Conservation (phyloP, 2,329 filamentous ascomycete genomes). For the Capronia coronata region DNA sequence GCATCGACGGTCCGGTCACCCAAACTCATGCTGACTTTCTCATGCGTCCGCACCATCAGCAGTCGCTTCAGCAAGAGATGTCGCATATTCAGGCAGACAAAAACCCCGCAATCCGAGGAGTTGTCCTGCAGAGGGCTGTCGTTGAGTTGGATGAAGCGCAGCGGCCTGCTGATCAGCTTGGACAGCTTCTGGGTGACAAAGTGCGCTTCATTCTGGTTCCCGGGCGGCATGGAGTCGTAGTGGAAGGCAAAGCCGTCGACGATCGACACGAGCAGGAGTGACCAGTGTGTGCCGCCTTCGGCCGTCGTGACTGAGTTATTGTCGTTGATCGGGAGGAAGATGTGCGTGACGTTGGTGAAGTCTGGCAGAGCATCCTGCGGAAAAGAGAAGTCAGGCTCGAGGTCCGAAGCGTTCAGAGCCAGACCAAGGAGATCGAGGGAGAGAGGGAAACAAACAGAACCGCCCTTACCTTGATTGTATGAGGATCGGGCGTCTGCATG, state of each 20-base stretch:
- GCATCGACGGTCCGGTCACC: conserved; percentile 78
- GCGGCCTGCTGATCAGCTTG: conserved; percentile 59
- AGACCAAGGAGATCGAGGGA: no score
- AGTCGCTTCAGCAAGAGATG: conserved; percentile 82
- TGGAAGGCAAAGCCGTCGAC: conserved; percentile 91
- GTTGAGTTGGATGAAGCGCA: conserved; percentile 67
- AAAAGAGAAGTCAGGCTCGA: no score
- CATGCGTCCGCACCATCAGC: conserved; percentile 67
- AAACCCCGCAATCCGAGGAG: conserved; percentile 87
- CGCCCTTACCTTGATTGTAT: conserved; percentile 43
- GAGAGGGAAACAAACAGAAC: no score
- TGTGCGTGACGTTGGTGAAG: conserved; percentile 74
- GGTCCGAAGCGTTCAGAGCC: no score
- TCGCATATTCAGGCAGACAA: conserved; percentile 91
- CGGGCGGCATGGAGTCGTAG: conserved; percentile 78
- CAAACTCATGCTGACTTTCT: conserved; percentile 94
- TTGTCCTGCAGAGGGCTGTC: conserved; percentile 91
- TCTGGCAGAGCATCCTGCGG: conserved; percentile 67
- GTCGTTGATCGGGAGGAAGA: conserved; percentile 95
- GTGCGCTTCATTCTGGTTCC: conserved; percentile 68
- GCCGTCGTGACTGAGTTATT: conserved; percentile 65
- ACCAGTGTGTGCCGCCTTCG: conserved; percentile 95
- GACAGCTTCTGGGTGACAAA: conserved; percentile 63
- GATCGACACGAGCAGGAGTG: conserved; percentile 77
- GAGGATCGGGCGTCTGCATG: conserved; percentile 61